Evolutionary conservation across 2,329 filamentous ascomycete species (phyloP).

Genomic region (Colletotrichum sp.): DNA sequence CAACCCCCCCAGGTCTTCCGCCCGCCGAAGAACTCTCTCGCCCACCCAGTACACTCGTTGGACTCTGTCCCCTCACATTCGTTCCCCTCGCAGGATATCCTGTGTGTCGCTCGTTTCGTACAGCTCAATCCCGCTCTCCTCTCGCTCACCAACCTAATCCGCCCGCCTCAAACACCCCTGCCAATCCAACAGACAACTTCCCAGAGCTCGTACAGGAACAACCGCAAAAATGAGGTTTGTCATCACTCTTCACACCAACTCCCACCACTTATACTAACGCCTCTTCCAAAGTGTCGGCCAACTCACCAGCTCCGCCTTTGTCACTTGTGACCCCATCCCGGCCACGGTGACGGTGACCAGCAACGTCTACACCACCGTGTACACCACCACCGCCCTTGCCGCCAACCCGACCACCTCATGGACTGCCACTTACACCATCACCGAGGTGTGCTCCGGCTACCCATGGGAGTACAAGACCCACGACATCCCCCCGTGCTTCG

Average conservation of each 20-base stretch:
- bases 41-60: neutral
- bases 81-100: neutral
- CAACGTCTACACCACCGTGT: slow-evolving; percentile 38
- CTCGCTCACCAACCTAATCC: neutral
- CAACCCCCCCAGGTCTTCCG: neutral
- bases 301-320: slow-evolving; percentile 33
- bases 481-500: slow-evolving; percentile 40
- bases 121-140: neutral
- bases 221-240: slow-evolving; percentile 22
- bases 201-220: neutral
- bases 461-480: slow-evolving; percentile 31
- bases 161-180: neutral
- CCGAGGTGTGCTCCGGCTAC: slow-evolving; percentile 37
- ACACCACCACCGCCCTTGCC: slow-evolving; percentile 39
- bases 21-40: neutral
- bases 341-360: slow-evolving; percentile 25
- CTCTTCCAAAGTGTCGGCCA: slow-evolving; percentile 28
- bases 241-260: neutral
- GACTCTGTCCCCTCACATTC: slow-evolving; percentile 11
- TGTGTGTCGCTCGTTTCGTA: slow-evolving; percentile 6
- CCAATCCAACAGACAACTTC: neutral
- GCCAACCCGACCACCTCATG: slow-evolving; percentile 42
- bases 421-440: slow-evolving; percentile 46
- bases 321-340: slow-evolving; percentile 30
- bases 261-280: slow-evolving; percentile 18